Conservation (phyloP, 2,329 filamentous ascomycete species). For the Penicillium aurantiogriseum region DNA sequence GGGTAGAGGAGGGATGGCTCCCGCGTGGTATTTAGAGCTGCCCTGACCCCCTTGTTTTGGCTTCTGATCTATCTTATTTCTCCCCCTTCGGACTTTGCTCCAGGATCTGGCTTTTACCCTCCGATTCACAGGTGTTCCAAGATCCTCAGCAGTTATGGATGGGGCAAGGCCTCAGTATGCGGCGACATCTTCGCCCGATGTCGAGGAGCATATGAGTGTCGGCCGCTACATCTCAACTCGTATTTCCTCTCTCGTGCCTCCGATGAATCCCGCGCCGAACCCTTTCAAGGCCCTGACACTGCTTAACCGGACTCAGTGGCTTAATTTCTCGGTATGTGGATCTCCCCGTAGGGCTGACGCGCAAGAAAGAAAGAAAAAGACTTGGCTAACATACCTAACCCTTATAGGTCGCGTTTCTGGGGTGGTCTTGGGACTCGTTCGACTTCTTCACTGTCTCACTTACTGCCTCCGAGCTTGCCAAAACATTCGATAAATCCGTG, state of each 20-base stretch:
- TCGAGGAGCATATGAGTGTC: slow-evolving; percentile 29
- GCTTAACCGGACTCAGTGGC: slow-evolving; percentile 57
- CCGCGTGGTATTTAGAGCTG: slow-evolving; percentile 1
- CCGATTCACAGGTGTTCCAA: neutral
- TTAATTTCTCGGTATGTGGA: slow-evolving; percentile 51
- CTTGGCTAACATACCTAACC: slow-evolving; percentile 7
- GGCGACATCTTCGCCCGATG: slow-evolving; percentile 16
- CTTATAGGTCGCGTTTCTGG: slow-evolving; percentile 41
- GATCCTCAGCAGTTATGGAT: slow-evolving; percentile 12
- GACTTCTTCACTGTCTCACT: slow-evolving; percentile 64
- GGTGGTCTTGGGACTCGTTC: slow-evolving; percentile 58
- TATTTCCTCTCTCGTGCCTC: slow-evolving; percentile 55
- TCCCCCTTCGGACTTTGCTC: neutral
- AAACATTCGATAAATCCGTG: slow-evolving; percentile 54
- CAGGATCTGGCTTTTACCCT: neutral
- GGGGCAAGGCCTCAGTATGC: slow-evolving; percentile 5
- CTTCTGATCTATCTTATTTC: neutral
- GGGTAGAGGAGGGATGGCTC: neutral
- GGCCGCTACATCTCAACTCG: slow-evolving; percentile 55
- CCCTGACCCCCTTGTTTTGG: neutral
- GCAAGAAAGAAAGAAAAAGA: neutral
- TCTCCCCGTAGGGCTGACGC: neutral
- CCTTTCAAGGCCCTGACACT: slow-evolving; percentile 52
- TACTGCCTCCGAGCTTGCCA: slow-evolving; percentile 54
- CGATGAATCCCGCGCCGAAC: slow-evolving; percentile 55